Conservation (phyloP, 2,329 filamentous ascomycete species). For the Cadophora luteo-olivacea region DNA sequence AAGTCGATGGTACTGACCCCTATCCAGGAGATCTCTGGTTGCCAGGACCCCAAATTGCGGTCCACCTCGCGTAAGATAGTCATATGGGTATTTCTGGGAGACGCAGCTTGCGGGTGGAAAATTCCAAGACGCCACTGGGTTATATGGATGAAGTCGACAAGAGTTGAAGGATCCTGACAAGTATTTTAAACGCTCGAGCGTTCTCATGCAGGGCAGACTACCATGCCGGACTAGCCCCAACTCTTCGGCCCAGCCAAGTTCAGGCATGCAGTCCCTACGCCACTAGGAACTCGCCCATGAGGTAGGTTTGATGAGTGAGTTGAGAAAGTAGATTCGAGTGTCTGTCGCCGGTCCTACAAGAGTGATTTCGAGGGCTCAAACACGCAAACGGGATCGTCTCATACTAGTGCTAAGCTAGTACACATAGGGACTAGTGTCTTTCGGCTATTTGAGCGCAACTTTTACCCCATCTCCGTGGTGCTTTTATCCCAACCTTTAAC, state of each 20-base stretch:
- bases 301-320: no score
- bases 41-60: neutral
- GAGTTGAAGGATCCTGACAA: neutral
- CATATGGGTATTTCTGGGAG: conserved; percentile 6
- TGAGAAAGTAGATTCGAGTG: no score
- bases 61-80: neutral
- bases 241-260: neutral
- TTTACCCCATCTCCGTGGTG: no score
- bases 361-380: no score
- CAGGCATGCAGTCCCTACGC: neutral
- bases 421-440: neutral
- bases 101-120: neutral
- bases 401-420: neutral
- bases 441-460: neutral
- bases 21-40: neutral
- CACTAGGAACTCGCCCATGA: no score
- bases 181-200: conserved; percentile 3
- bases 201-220: neutral
- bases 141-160: conserved; percentile 19
- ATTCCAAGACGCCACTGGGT: neutral
- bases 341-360: no score
- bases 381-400: no score
- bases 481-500: conserved; percentile 1
- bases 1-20: neutral
- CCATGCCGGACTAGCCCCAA: no score